Evolutionary conservation across 257 asterid genomes (phyloP).

Genomic region (Solanum peruvianum): DNA sequence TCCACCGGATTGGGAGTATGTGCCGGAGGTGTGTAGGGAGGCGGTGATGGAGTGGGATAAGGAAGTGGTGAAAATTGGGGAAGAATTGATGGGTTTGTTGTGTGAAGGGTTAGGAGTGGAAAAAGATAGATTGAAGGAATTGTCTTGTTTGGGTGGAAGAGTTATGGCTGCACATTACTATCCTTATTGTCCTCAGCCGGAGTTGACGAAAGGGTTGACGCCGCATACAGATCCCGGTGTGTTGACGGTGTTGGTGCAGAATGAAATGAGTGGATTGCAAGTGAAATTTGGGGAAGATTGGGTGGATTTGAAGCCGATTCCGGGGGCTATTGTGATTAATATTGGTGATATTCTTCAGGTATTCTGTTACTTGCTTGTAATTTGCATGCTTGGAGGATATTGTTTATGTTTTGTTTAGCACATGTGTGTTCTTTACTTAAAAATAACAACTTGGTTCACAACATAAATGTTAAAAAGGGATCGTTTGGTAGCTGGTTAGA

Average conservation of each 20-base stretch:
- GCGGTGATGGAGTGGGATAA: conserved; percentile 15
- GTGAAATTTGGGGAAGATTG: conserved; percentile 29
- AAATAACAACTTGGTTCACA: not conserved
- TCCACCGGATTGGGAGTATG: conserved; percentile 17
- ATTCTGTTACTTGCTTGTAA: not conserved
- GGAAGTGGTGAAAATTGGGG: conserved; percentile 13
- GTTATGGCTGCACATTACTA: conserved; percentile 27
- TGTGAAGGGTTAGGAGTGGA: conserved; percentile 27
- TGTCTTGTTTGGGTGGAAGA: conserved; percentile 20
- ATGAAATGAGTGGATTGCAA: conserved; percentile 32
- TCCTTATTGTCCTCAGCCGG: conserved; percentile 35
- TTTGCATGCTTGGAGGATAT: not conserved
- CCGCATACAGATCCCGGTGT: conserved; percentile 29
- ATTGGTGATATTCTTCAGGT: conserved; percentile 43
- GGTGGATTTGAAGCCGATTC: conserved; percentile 29
- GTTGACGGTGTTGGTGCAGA: conserved; percentile 30
- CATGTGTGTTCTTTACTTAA: not conserved
- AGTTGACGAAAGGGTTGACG: conserved; percentile 24
- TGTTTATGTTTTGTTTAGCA: not conserved
- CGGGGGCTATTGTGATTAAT: conserved; percentile 27
- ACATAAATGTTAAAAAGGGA: not conserved
- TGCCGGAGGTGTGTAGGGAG: conserved; percentile 16
- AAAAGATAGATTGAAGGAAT: conserved; percentile 8
- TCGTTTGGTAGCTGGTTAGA: not conserved
- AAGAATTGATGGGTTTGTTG: conserved; percentile 18